Percentiles rank a stretch among this genome's conserved stretches.
phyloP scores from a whole-genome alignment of 2,329 filamentous ascomycete genomes.

The Arthrinium puccinioides region DNA sequence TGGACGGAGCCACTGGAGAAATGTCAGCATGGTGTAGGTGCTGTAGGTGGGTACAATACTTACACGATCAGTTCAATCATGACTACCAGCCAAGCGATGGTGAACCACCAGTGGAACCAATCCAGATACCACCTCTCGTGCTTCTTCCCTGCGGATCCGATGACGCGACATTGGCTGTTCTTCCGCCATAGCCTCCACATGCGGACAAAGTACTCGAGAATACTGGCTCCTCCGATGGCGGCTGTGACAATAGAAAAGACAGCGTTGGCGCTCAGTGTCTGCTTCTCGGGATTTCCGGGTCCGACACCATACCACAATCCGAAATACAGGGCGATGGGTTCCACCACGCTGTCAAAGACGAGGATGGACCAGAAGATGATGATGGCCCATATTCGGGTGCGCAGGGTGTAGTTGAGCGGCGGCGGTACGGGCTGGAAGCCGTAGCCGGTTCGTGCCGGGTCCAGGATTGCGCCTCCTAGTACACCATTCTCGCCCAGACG shows the following conservation, averaged over 20 bases:
- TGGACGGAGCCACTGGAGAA: constrained; percentile 10
- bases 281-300: constrained; percentile 23
- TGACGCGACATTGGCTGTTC: constrained; percentile 38
- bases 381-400: constrained; percentile 38
- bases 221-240: constrained; percentile 40
- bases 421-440: constrained; percentile 7
- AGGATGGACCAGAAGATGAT: constrained; percentile 53
- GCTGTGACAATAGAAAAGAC: constrained; percentile 46
- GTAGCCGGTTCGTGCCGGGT: too few relatives aligned
- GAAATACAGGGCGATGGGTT: constrained; percentile 54
- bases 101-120: constrained; percentile 51
- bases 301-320: constrained; percentile 44
- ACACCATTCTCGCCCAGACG: too few relatives aligned
- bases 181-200: constrained; percentile 47
- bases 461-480: too few relatives aligned
- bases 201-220: constrained; percentile 43
- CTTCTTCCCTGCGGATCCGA: constrained; percentile 9
- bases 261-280: constrained; percentile 7
- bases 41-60: constrained; percentile 4
- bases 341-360: constrained; percentile 47
- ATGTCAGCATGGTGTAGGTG: neutral
- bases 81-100: constrained; percentile 44
- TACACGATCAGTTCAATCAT: constrained; percentile 47
- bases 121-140: constrained; percentile 31
- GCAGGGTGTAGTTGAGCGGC: constrained; percentile 9